A percentile compares a stretch with the other conserved stretches of the same genome.
These are phyloP conservation scores for Setomelanomma holmii DNA, from an alignment of 2,329 filamentous ascomycete genomes.

Conservation along the genomic window DNA sequence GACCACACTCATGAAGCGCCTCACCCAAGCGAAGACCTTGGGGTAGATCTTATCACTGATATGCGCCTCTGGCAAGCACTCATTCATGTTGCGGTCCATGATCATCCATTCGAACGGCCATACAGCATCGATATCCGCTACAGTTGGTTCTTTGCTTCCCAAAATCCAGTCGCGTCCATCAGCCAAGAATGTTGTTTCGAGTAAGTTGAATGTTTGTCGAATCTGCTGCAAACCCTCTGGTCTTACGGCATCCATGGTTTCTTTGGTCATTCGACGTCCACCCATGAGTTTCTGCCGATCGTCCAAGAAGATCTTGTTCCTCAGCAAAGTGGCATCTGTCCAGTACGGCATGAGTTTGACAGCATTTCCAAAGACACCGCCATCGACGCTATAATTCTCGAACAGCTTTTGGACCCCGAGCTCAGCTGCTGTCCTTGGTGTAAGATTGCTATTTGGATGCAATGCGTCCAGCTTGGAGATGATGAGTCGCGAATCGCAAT, in stretches of 20 bases:
- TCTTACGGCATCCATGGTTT: conserved; percentile 51
- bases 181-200: conserved; percentile 68
- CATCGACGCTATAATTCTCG: conserved; percentile 63
- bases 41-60: conserved; percentile 65
- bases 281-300: conserved; percentile 60
- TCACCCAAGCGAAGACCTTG: conserved; percentile 69
- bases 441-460: conserved; percentile 23
- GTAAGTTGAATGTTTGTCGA: conserved; percentile 60
- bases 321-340: conserved; percentile 60
- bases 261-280: conserved; percentile 52
- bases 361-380: conserved; percentile 62
- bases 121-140: conserved; percentile 73
- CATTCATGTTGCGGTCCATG: conserved; percentile 52
- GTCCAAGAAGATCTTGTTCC: conserved; percentile 65
- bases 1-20: conserved; percentile 63
- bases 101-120: conserved; percentile 73
- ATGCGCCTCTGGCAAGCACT: conserved; percentile 60
- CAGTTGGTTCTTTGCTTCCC: conserved; percentile 57
- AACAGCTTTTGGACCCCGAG: conserved; percentile 63
- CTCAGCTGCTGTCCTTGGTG: conserved; percentile 40
- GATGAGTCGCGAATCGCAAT: conserved; percentile 43
- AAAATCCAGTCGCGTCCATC: conserved; percentile 73
- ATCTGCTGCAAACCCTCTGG: conserved; percentile 66
- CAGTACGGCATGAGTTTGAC: conserved; percentile 64
- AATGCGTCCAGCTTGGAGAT: conserved; percentile 37